Evolutionary conservation across 352 stramenopile genomes (phyloP), one percentile per base, ranked within the genome.

Genomic region (Pythium plurisporium): DNA sequence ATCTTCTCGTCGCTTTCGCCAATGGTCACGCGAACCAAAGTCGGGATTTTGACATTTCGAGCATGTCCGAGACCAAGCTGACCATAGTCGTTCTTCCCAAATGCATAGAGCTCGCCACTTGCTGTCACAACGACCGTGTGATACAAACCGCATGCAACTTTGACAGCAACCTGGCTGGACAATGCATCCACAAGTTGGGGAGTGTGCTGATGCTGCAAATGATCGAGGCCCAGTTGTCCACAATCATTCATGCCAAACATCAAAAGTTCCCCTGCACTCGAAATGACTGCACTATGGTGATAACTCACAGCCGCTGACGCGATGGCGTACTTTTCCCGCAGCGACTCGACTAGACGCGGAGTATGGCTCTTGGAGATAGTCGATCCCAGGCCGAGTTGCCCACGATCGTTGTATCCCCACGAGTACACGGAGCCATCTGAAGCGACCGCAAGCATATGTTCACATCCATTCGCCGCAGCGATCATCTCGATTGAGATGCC

Each of bases 81-180:
- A 0, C 93, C 93, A 57, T 98, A 98, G 63, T 98, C 93, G 43
- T 98, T 98, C 1, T 91, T 71, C 6, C 91, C 93, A 72, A 97
- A 97, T 0, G 67, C 84, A 56, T 79, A 96, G 10, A 97, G 61
- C 41, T 88, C 78, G 4, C 70, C 83, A 23, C 72, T 79, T 44
- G 60, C 69, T 31, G 73, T 87, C 0, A 97, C 64, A 4, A 94
- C 80, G 30, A 98, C 84, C 7, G 83, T 89, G 62, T 98, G 92
- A 50, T 98, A 98, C 44, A 97, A 98, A 3, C 89, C 92, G 38
- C 89, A 97, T 15, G 82, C 79, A 7, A 97, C 70, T 42, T 96
- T 79, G 8, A 44, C 30, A 67, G 82, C 1, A 71, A 51, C n/a
- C 6, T 91, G 79, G 23, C 75, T 79, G 15, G 92, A 86, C 10